Evolutionary conservation across 192 early-diverging fungal species (phyloP).

Genomic region (Coemansia javaensis): DNA sequence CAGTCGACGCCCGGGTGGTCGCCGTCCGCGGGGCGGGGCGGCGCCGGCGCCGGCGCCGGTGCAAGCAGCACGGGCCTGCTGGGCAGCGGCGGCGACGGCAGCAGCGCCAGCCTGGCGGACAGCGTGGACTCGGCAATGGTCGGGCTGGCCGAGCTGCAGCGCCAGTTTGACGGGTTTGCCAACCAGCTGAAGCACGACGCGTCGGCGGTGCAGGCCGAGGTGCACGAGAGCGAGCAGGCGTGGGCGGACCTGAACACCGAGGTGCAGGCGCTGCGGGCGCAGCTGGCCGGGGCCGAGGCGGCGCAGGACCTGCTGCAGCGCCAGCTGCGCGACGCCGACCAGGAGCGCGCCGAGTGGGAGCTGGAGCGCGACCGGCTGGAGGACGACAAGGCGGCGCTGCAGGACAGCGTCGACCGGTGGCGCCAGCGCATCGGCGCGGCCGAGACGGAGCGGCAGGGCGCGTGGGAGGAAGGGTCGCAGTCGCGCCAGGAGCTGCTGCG

Average conservation of each 20-base stretch:
- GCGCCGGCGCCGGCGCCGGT: no score
- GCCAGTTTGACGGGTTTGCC: conserved; percentile 36
- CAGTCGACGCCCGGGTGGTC: conserved; percentile 7
- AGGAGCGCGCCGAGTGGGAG: conserved; percentile 33
- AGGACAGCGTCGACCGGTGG: conserved; percentile 27
- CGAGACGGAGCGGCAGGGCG: conserved; percentile 38
- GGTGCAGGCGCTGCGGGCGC: conserved; percentile 8
- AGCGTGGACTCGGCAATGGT: conserved; percentile 12
- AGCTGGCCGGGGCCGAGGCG: conserved; percentile 18
- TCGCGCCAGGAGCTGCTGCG: conserved; percentile 28
- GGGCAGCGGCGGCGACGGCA: no score
- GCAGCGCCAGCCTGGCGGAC: conserved; percentile 1
- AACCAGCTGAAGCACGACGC: conserved; percentile 31
- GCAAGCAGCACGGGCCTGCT: no score
- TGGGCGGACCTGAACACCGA: conserved; percentile 34
- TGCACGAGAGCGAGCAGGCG: conserved; percentile 30
- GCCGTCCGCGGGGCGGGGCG: no score
- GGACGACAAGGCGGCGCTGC: conserved; percentile 26
- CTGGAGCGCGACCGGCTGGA: conserved; percentile 30
- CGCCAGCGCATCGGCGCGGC: conserved; percentile 33
- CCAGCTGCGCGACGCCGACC: conserved; percentile 16
- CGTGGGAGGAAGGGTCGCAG: conserved; percentile 35
- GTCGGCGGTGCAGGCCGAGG: conserved; percentile 27
- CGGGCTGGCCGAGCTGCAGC: conserved; percentile 20
- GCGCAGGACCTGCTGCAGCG: conserved; percentile 20